Base-by-base conservation (phyloP, 176 grass and related monocot species). In the Paspalum vaginatum region DNA sequence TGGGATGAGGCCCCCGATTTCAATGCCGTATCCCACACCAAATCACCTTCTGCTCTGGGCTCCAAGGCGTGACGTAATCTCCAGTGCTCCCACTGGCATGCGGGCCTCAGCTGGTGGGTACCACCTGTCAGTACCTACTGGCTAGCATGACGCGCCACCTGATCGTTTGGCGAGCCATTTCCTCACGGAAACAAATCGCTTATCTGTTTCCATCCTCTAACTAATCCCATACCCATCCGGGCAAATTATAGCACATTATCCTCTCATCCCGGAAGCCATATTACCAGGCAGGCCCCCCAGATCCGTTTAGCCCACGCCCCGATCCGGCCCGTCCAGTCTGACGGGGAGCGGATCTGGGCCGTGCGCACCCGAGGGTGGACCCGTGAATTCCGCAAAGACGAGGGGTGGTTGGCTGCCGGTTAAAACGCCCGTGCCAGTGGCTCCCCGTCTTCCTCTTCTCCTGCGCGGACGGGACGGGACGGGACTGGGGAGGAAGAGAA, bases 341-440 rank as follows among this genome's bases (percentile, higher is more conserved):
- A 3, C 7, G 3, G 5, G 11, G 20, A 45, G 4, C 12, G 12
- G 11, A 85, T 85, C 68, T 2, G 0, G 16, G 58, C 68, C 76
- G 78, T 81, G 10, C 41, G 16, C 16, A 60, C 10, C 51, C n/a
- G 57, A 59, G 84, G 83, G 78, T 49, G 40, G 65, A 85, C 77
- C 75, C 88, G 74, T 77, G 76, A 86, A 72, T 89, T 79, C 6
- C 72, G 78, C 48, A 76, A 85, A 81, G 78, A 41, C 56, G 49
- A 55, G 70, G 63, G 50, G 62, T 9, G 9, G 27, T 85, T 32
- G 41, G 2, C 43, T 61, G 32, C 68, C 83, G 73, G 83, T 82
- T 82, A 89, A 89, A 89, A 89, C 83, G 79, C 24, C 73, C 78
- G 45, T 32, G 72, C 15, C 78, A 81, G 83, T 72, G 78, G 83